Conservation (phyloP, 495 filamentous ascomycete species). For the Penicillium nucicola region DNA sequence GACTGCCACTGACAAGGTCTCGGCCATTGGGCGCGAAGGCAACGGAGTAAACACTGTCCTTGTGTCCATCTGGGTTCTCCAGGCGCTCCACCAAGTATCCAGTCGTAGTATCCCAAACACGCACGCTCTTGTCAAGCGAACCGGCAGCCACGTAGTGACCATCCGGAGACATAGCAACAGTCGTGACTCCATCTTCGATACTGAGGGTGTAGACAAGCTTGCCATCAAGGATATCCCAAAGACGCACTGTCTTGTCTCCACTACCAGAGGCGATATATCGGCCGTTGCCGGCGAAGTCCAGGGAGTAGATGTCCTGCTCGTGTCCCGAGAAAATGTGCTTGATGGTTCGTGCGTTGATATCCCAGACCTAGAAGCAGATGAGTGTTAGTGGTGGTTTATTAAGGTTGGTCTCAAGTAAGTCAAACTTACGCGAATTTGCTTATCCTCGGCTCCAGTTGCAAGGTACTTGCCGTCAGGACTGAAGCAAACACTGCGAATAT, state of each 20-base stretch:
- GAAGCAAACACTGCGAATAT: slow-evolving; percentile 90
- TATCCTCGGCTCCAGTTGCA: slow-evolving; percentile 87
- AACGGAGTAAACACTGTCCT: slow-evolving; percentile 89
- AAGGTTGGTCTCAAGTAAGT: neutral
- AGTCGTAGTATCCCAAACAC: slow-evolving; percentile 80
- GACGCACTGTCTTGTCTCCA: slow-evolving; percentile 81
- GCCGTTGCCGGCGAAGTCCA: slow-evolving; percentile 84
- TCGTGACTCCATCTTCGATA: slow-evolving; percentile 89
- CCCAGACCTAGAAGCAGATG: slow-evolving; percentile 68
- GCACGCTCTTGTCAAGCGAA: slow-evolving; percentile 85
- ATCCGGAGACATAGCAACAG: slow-evolving; percentile 87
- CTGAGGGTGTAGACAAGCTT: slow-evolving; percentile 71
- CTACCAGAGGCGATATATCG: slow-evolving; percentile 86
- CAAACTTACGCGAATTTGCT: slow-evolving; percentile 76
- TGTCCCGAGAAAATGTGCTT: slow-evolving; percentile 80
- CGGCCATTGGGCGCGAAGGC: slow-evolving; percentile 86
- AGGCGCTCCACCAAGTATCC: slow-evolving; percentile 82
- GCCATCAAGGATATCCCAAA: slow-evolving; percentile 81
- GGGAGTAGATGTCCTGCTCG: slow-evolving; percentile 92
- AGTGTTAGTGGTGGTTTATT: neutral
- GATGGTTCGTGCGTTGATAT: slow-evolving; percentile 71
- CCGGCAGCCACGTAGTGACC: slow-evolving; percentile 83
- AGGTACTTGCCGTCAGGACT: slow-evolving; percentile 87
- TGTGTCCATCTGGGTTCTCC: slow-evolving; percentile 83
- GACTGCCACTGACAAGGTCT: slow-evolving; percentile 82